A percentile compares a stretch with the other conserved stretches of the same genome.
phyloP scores from a whole-genome alignment of 257 asterid genomes.

The Solanum sejunctum region DNA sequence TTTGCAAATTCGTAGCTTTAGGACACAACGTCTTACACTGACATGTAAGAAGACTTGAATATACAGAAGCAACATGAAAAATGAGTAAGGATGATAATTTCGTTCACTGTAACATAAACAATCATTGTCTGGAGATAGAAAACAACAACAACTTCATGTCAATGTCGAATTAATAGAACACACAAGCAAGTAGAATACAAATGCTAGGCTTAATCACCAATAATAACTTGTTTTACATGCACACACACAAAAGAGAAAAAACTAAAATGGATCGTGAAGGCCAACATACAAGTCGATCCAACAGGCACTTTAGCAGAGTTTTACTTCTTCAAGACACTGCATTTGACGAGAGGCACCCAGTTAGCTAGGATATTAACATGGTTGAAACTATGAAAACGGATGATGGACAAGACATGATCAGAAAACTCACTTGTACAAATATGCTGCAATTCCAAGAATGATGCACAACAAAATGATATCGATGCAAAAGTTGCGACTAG shows the following conservation, averaged over 20 bases:
- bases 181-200: not conserved
- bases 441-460: conserved; percentile 95
- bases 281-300: conserved; percentile 1
- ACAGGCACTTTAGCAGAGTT: not conserved
- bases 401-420: not conserved
- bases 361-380: not conserved
- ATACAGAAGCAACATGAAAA: not conserved
- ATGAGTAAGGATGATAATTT: not conserved
- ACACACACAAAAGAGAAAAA: not conserved
- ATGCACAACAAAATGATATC: conserved; percentile 81
- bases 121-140: not conserved
- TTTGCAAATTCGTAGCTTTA: too few relatives aligned
- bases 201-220: not conserved
- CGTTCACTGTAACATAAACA: not conserved
- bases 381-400: not conserved
- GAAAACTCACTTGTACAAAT: conserved; percentile 75
- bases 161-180: not conserved
- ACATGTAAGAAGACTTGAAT: not conserved
- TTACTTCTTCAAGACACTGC: conserved; percentile 39
- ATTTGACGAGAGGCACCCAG: not conserved
- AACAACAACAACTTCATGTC: not conserved
- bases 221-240: not conserved
- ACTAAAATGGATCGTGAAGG: not conserved
- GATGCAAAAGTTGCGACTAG: conserved; percentile 91
- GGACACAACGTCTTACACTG: too few relatives aligned